A percentile compares a stretch with the other conserved stretches of the same genome.
Evolutionary conservation across 2,329 filamentous ascomycete species (phyloP).

Genomic region (Endocalyx cinctus): DNA sequence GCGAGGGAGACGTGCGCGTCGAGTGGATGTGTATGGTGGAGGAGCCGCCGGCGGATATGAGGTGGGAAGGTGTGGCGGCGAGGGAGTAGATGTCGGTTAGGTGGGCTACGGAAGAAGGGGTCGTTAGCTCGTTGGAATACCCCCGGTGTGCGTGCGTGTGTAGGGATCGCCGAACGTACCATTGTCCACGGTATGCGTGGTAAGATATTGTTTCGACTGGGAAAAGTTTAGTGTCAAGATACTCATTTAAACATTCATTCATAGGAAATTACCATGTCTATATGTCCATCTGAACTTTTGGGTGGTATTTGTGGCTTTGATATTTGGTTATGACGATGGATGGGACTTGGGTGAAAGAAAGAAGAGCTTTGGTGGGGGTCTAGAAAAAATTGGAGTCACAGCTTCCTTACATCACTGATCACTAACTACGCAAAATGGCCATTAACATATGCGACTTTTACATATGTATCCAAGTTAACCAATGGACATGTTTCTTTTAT

Average conservation of each 20-base stretch:
- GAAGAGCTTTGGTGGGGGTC: conserved; percentile 25
- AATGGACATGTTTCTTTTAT: too few species aligned
- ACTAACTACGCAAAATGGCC: too few species aligned
- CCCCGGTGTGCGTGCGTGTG: too few species aligned
- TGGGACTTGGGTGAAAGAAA: conserved; percentile 15
- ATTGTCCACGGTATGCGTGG: conserved; percentile 83
- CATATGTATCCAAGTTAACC: too few species aligned
- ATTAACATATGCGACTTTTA: too few species aligned
- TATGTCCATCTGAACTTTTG: conserved; percentile 29
- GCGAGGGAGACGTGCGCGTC: too few species aligned
- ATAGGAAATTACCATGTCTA: conserved; percentile 33
- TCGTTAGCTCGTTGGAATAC: too few species aligned
- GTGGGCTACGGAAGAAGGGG: conserved; percentile 62
- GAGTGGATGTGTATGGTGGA: conserved; percentile 78
- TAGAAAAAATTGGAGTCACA: conserved; percentile 12
- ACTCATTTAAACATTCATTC: conserved; percentile 3
- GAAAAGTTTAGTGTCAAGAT: too few species aligned
- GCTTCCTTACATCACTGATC: too few species aligned
- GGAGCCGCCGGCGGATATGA: conserved; percentile 82
- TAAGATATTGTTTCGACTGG: conserved; percentile 99
- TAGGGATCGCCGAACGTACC: conserved; percentile 52
- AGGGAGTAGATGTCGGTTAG: conserved; percentile 79
- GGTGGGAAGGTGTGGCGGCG: conserved; percentile 65
- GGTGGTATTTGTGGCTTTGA: conserved; percentile 5
- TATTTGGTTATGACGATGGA: conserved; percentile 14